A percentile compares a stretch with the other conserved stretches of the same genome.
These are phyloP conservation scores for Ustilago esculenta DNA, from an alignment of 1,284 basidiomycete genomes.

Conservation along the genomic window DNA sequence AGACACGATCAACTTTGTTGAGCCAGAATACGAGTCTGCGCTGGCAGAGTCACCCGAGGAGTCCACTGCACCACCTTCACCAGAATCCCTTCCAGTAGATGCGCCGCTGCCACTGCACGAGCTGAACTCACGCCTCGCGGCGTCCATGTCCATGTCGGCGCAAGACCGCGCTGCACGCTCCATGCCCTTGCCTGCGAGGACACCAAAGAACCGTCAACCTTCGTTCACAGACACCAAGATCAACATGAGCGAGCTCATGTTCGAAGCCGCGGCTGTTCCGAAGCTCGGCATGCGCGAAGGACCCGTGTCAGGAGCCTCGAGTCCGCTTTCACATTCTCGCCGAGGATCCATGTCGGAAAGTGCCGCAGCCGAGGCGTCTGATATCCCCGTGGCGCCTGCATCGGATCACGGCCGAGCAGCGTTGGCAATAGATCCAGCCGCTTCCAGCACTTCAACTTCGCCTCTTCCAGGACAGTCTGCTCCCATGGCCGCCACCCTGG, in stretches of 20 bases:
- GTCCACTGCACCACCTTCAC: conserved; percentile 44
- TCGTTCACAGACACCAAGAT: conserved; percentile 49
- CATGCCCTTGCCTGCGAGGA: conserved; percentile 23
- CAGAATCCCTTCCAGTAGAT: conserved; percentile 19
- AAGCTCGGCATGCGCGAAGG: conserved; percentile 40
- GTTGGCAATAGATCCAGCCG: conserved; percentile 8
- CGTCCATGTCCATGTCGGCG: conserved; percentile 29
- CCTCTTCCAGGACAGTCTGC: conserved; percentile 15
- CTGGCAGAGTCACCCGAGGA: conserved; percentile 41
- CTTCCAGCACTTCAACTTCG: conserved; percentile 20
- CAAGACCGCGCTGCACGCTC: conserved; percentile 25
- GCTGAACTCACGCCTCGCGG: conserved; percentile 48
- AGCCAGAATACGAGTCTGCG: conserved; percentile 36
- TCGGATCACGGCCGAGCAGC: conserved; percentile 51
- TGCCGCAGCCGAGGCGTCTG: conserved; percentile 14
- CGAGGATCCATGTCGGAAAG: conserved; percentile 36
- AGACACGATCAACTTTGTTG: conserved; percentile 53
- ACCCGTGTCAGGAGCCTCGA: conserved; percentile 37
- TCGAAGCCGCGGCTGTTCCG: conserved; percentile 49
- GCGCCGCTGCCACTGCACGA: conserved; percentile 50
- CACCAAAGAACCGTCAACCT: conserved; percentile 30
- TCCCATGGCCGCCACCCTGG: conserved; percentile 6
- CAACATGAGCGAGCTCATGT: conserved; percentile 62
- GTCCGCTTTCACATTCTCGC: conserved; percentile 33
- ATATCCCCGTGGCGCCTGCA: conserved; percentile 51